phyloP scores from a whole-genome alignment of 2,329 filamentous ascomycete species.

The Aureobasidium sp. region DNA sequence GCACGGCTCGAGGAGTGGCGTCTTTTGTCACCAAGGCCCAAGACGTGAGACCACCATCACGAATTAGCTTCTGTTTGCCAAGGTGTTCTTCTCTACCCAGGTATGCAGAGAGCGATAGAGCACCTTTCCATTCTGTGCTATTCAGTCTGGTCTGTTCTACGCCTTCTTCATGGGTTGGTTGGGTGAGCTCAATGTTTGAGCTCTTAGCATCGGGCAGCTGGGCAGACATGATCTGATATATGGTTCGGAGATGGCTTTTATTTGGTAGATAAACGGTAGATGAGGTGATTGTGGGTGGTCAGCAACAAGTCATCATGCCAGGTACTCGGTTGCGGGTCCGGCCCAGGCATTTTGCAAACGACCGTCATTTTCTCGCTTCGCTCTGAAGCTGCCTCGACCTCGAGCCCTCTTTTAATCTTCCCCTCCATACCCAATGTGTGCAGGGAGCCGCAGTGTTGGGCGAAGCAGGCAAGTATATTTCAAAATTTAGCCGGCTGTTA shows the following conservation, averaged over 20 bases:
- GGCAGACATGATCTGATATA: neutral
- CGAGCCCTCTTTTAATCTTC: neutral
- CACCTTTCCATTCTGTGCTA: conserved; percentile 63
- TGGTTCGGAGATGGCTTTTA: neutral
- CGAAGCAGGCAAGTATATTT: conserved; percentile 1
- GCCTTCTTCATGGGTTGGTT: conserved; percentile 61
- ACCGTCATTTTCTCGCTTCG: conserved; percentile 11
- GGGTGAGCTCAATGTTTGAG: conserved; percentile 57
- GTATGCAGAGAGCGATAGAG: conserved; percentile 60
- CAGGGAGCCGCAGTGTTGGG: conserved; percentile 3
- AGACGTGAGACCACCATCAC: conserved; percentile 60
- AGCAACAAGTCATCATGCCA: neutral
- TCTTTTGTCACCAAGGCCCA: conserved; percentile 65
- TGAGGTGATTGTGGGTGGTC: neutral
- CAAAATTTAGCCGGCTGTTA: neutral
- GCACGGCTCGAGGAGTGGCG: conserved; percentile 39
- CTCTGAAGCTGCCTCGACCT: conserved; percentile 7
- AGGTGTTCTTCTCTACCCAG: conserved; percentile 63
- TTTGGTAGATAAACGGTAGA: neutral
- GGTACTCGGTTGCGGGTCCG: neutral
- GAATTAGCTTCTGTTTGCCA: conserved; percentile 55
- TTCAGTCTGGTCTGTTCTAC: conserved; percentile 60
- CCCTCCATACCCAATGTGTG: neutral
- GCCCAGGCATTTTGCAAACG: neutral
- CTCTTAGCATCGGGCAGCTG: conserved; percentile 10